A percentile compares a stretch with the other conserved stretches of the same genome.
These are phyloP conservation scores for Neurospora pannonica DNA, from an alignment of 495 filamentous ascomycete species.

Conservation along the genomic window DNA sequence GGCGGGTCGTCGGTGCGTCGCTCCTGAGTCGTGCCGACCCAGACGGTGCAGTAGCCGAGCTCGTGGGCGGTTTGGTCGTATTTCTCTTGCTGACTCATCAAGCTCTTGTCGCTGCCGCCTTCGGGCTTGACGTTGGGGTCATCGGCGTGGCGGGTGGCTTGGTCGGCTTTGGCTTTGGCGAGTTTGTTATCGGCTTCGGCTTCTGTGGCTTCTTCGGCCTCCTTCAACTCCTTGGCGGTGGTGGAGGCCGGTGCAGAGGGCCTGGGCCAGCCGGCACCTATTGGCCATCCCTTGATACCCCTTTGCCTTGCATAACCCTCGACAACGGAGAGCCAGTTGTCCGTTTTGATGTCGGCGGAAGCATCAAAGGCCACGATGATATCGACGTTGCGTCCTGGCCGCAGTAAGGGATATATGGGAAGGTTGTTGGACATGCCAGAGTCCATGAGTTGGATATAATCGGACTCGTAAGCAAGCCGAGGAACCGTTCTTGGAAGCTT, in stretches of 20 bases:
- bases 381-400: conserved; percentile 80
- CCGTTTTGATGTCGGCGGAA: conserved; percentile 32
- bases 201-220: conserved; percentile 52
- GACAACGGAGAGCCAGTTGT: conserved; percentile 79
- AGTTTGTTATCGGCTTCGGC: conserved; percentile 55
- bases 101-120: conserved; percentile 11
- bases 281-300: conserved; percentile 84
- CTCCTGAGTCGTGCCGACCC: conserved; percentile 79
- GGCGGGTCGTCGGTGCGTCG: conserved; percentile 48
- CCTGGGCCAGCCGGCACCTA: conserved; percentile 85
- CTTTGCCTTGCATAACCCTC: conserved; percentile 88
- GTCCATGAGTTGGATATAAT: conserved; percentile 84
- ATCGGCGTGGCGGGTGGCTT: conserved; percentile 23
- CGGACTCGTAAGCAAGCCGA: conserved; percentile 55
- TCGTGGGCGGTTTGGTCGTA: conserved; percentile 41
- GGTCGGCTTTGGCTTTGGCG: conserved; percentile 47
- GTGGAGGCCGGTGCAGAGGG: conserved; percentile 39
- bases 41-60: conserved; percentile 85
- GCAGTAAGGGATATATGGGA: conserved; percentile 85
- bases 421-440: conserved; percentile 98
- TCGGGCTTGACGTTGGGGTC: background rate
- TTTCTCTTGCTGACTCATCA: conserved; percentile 15
- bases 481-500: conserved; percentile 65
- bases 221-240: conserved; percentile 54
- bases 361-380: conserved; percentile 55